Evolutionary conservation across 805 yeast species (phyloP).

Genomic region (Alloascoidea hylecoeti): DNA sequence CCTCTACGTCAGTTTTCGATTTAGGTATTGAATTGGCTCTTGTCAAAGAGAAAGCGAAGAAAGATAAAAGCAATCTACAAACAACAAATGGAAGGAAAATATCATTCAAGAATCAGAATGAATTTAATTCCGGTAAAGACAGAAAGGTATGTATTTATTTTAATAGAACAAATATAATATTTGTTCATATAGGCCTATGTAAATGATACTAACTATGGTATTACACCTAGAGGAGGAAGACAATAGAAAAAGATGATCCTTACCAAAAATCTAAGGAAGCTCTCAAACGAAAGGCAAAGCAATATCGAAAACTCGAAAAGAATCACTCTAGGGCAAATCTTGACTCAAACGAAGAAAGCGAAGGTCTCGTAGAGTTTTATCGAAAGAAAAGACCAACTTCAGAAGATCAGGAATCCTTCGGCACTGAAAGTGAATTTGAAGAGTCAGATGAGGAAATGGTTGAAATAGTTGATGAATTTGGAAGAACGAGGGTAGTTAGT

Average conservation of each 20-base stretch:
- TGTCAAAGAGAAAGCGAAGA: conserved; percentile 4
- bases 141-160: too few species aligned
- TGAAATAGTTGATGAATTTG: conserved; percentile 12
- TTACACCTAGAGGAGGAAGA: too few species aligned
- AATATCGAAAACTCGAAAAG: conserved; percentile 6
- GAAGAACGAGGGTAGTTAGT: conserved; percentile 10
- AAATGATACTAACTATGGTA: too few species aligned
- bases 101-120: too few species aligned
- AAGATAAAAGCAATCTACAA: too few species aligned
- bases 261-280: background rate
- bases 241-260: too few species aligned
- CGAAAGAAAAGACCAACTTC: conserved; percentile 1
- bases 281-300: conserved; percentile 5
- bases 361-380: conserved; percentile 4
- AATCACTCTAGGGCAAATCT: conserved; percentile 4
- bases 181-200: too few species aligned
- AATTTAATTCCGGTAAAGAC: too few species aligned
- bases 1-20: conserved; percentile 5
- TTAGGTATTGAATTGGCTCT: conserved; percentile 2
- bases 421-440: conserved; percentile 2
- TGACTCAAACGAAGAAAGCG: conserved; percentile 3
- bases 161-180: too few species aligned
- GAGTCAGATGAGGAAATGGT: conserved; percentile 7
- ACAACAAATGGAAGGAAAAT: too few species aligned
- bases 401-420: background rate